Percentiles rank a stretch among this genome's conserved stretches.
phyloP scores from a whole-genome alignment of 2,329 filamentous ascomycete species.

The Trichoderma polysporum region DNA sequence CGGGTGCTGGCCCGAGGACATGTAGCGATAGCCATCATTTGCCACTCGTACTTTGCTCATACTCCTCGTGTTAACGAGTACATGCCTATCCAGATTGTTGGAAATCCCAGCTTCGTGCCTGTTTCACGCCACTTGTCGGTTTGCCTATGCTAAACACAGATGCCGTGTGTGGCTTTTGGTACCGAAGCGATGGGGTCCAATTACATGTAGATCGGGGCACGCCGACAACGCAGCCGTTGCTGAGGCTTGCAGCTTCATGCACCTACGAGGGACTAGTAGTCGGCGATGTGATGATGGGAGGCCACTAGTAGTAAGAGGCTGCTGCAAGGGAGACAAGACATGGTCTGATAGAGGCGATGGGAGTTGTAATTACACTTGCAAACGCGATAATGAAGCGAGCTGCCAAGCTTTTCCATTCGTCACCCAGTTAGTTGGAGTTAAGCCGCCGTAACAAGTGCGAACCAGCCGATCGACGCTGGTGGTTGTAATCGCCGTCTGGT shows the following conservation, averaged over 20 bases:
- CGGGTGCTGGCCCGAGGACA: neutral
- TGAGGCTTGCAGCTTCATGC: constrained; percentile 4
- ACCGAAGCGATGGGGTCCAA: constrained; percentile 10
- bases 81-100: neutral
- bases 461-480: neutral
- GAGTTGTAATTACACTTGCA: neutral
- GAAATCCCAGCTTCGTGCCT: neutral
- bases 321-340: neutral
- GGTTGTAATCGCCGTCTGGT: neutral
- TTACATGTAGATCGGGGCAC: neutral
- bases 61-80: too few species aligned
- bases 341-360: neutral
- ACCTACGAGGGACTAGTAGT: neutral
- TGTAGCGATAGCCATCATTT: neutral
- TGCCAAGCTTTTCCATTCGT: neutral
- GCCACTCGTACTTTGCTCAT: neutral
- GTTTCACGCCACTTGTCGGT: neutral
- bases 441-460: neutral
- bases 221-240: neutral
- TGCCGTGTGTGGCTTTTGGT: neutral
- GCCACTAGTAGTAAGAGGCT: neutral
- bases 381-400: neutral
- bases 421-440: too few species aligned
- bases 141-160: neutral
- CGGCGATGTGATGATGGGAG: neutral